These are phyloP conservation scores for Borovskyia barvae DNA, from an alignment of 208 protist species.

Conservation along the genomic window DNA sequence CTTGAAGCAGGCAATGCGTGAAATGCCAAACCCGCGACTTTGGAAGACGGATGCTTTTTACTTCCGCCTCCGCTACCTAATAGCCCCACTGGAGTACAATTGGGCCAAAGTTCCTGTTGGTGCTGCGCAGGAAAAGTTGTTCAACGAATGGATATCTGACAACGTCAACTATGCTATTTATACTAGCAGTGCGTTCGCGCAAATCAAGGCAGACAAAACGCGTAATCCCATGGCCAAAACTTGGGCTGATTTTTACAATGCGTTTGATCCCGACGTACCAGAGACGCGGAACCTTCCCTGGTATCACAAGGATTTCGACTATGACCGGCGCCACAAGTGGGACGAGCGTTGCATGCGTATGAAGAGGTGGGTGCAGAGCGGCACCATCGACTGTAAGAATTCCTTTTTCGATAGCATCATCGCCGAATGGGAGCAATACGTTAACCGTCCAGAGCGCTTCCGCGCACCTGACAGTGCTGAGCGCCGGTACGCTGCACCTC, in stretches of 20 bases:
- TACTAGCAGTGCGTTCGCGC: slow-evolving; percentile 54
- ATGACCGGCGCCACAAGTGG: slow-evolving; percentile 89
- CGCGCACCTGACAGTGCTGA: slow-evolving; percentile 72
- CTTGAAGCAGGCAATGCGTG: slow-evolving; percentile 86
- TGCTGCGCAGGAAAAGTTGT: slow-evolving; percentile 65
- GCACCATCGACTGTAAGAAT: slow-evolving; percentile 78
- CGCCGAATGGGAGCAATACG: slow-evolving; percentile 90
- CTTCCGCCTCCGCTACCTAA: slow-evolving; percentile 83
- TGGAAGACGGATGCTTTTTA: slow-evolving; percentile 92
- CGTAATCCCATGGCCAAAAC: slow-evolving; percentile 83
- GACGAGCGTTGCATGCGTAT: slow-evolving; percentile 92
- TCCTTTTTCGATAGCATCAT: slow-evolving; percentile 85
- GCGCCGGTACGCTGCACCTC: slow-evolving; percentile 74
- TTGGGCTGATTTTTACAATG: slow-evolving; percentile 84
- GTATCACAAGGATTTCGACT: slow-evolving; percentile 89
- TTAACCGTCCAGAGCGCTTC: slow-evolving; percentile 86
- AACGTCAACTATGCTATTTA: slow-evolving; percentile 80
- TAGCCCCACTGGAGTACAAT: slow-evolving; percentile 88
- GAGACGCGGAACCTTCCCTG: slow-evolving; percentile 82
- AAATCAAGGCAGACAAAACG: slow-evolving; percentile 74
- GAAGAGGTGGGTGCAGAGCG: slow-evolving; percentile 91
- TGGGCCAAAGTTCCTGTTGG: slow-evolving; percentile 87
- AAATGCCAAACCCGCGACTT: slow-evolving; percentile 88
- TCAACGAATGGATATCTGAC: slow-evolving; percentile 88
- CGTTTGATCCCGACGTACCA: slow-evolving; percentile 85